Conservation (phyloP, 225 moss, liverwort and hornwort species). For the Asterella californica region DNA sequence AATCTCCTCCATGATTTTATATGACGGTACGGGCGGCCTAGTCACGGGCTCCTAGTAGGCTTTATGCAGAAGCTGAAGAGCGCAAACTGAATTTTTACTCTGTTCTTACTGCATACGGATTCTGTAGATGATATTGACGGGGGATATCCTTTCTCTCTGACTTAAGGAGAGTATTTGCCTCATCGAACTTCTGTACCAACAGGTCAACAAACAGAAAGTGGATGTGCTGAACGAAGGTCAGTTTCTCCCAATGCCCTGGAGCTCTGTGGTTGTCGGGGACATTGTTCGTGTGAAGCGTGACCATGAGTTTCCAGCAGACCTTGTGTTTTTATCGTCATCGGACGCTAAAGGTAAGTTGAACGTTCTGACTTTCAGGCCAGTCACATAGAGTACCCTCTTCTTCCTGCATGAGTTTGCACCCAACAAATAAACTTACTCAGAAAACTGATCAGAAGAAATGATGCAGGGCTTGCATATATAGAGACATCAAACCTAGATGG, state of each 20-base stretch:
- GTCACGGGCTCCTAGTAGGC: too few relatives aligned
- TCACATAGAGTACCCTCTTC: neutral
- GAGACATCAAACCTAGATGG: slow-evolving; percentile 95
- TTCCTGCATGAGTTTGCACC: neutral
- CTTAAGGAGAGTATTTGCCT: neutral
- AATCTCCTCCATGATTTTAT: slow-evolving; percentile 11
- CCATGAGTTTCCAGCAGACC: slow-evolving; percentile 84
- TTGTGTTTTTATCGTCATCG: slow-evolving; percentile 80
- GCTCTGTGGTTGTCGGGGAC: slow-evolving; percentile 75
- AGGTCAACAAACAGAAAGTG: slow-evolving; percentile 76
- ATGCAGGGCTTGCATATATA: slow-evolving; percentile 62
- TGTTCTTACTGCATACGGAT: too few relatives aligned
- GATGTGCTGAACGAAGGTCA: slow-evolving; percentile 66
- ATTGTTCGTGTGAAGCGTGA: slow-evolving; percentile 65
- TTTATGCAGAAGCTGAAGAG: neutral
- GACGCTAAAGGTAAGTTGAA: slow-evolving; percentile 60
- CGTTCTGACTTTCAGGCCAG: neutral
- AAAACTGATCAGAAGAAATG: neutral
- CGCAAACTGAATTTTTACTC: too few relatives aligned
- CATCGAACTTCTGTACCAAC: neutral
- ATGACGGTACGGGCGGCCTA: neutral
- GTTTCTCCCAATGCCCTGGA: slow-evolving; percentile 62
- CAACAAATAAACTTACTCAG: neutral
- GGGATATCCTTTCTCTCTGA: too few relatives aligned
- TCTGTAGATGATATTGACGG: too few relatives aligned